Evolutionary conservation across 768 basidiomycete genomes (phyloP).

Genomic region (Tylopilus rubrobrunneus): DNA sequence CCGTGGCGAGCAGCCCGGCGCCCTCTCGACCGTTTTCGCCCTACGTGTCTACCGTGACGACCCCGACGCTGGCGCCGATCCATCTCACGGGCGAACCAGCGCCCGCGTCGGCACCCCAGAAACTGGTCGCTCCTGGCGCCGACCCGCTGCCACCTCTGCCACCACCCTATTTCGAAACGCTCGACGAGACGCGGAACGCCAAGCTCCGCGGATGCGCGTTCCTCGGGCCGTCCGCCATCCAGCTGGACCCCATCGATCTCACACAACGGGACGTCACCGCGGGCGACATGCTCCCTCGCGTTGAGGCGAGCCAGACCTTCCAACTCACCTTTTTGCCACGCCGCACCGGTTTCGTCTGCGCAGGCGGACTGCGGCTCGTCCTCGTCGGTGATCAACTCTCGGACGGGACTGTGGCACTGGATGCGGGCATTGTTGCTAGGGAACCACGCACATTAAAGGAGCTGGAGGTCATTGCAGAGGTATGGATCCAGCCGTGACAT

Average conservation of each 20-base stretch:
- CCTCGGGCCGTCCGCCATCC: slow-evolving; percentile 50
- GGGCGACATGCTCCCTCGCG: slow-evolving; percentile 18
- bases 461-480: no score
- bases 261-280: slow-evolving; percentile 3
- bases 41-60: slow-evolving; percentile 5
- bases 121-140: background rate
- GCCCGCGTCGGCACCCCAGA: slow-evolving; percentile 16
- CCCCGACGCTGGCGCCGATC: slow-evolving; percentile 2
- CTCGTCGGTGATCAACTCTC: slow-evolving; percentile 53
- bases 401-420: slow-evolving; percentile 29
- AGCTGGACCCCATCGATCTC: slow-evolving; percentile 43
- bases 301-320: slow-evolving; percentile 51
- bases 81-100: slow-evolving; percentile 3
- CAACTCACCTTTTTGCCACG: slow-evolving; percentile 59
- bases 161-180: slow-evolving; percentile 44
- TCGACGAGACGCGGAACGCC: slow-evolving; percentile 33
- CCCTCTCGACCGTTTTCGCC: slow-evolving; percentile 7
- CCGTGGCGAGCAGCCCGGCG: background rate
- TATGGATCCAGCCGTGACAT: no score
- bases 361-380: slow-evolving; percentile 72
- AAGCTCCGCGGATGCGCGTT: slow-evolving; percentile 37
- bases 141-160: slow-evolving; percentile 33
- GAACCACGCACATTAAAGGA: no score
- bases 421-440: no score
- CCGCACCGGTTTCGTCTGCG: slow-evolving; percentile 53